A percentile compares a stretch with the other conserved stretches of the same genome.
phyloP scores from a whole-genome alignment of 1,284 basidiomycete genomes.

The Inonotus hispidus region DNA sequence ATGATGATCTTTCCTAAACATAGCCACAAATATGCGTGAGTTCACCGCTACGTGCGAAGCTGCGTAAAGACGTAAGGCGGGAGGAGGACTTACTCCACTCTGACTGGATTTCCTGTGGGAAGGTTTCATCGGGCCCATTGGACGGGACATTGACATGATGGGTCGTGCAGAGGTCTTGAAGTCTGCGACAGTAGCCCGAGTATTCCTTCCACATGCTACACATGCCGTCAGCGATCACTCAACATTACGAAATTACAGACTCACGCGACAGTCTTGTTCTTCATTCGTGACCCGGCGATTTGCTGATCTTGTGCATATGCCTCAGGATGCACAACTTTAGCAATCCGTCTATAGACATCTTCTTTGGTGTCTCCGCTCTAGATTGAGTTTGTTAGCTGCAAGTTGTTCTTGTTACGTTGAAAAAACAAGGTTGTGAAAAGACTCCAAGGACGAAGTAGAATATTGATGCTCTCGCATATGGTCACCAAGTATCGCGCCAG shows the following conservation, averaged over 20 bases:
- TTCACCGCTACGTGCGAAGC: not conserved
- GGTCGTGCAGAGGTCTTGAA: conserved; percentile 11
- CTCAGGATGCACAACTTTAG: conserved; percentile 17
- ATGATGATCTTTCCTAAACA: conserved; percentile 13
- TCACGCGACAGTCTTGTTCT: conserved; percentile 17
- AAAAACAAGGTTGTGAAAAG: not conserved
- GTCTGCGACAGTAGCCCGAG: conserved; percentile 17
- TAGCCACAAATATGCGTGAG: not conserved
- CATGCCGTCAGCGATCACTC: not conserved
- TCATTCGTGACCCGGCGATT: conserved; percentile 16
- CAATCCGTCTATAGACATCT: conserved; percentile 16
- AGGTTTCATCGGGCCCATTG: conserved; percentile 8
- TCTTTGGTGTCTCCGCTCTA: conserved; percentile 17
- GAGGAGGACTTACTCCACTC: conserved; percentile 15
- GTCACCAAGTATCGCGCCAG: not conserved
- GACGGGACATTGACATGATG: conserved; percentile 6
- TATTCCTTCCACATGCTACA: conserved; percentile 18
- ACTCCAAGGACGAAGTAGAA: not conserved
- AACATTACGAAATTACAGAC: not conserved
- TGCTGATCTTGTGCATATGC: conserved; percentile 13
- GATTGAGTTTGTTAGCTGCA: not conserved
- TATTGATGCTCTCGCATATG: not conserved
- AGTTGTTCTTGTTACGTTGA: not conserved
- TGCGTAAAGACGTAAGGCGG: not conserved
- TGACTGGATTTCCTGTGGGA: conserved; percentile 10